These are phyloP conservation scores for Pezicula neosporulosa DNA, from an alignment of 2,329 filamentous ascomycete species.

Conservation along the genomic window DNA sequence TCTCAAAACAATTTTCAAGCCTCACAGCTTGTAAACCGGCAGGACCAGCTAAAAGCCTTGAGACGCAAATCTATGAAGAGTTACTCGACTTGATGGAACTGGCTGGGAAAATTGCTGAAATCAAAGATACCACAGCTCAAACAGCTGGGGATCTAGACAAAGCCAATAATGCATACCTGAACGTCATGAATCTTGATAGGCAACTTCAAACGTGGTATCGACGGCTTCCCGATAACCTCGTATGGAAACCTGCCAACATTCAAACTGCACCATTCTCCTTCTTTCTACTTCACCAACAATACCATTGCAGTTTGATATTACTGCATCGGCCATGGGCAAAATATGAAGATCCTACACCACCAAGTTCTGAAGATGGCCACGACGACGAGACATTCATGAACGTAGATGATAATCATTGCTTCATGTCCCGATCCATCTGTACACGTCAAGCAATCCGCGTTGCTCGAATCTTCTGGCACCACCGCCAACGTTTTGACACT, in stretches of 20 bases:
- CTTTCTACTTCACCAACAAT: constrained; percentile 53
- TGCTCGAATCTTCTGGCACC: constrained; percentile 51
- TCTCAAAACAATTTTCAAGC: constrained; percentile 42
- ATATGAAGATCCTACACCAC: constrained; percentile 36
- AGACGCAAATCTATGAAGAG: constrained; percentile 44
- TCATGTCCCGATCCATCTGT: constrained; percentile 48
- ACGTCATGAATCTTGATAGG: constrained; percentile 47
- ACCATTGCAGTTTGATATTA: constrained; percentile 49
- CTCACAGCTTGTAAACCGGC: constrained; percentile 34
- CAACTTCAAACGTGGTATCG: constrained; percentile 53
- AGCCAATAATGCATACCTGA: constrained; percentile 42
- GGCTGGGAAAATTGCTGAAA: constrained; percentile 48
- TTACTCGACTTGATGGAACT: constrained; percentile 54
- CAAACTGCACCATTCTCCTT: constrained; percentile 46
- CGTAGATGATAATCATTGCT: constrained; percentile 38
- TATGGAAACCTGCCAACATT: constrained; percentile 47
- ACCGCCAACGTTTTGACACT: constrained; percentile 48
- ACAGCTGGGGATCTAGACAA: constrained; percentile 32
- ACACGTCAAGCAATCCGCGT: constrained; percentile 51
- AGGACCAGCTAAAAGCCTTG: constrained; percentile 28
- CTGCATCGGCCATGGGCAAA: constrained; percentile 50
- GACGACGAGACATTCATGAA: constrained; percentile 15
- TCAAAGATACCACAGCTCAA: constrained; percentile 28
- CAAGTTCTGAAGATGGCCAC: constrained; percentile 18
- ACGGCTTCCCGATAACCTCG: constrained; percentile 43